Evolutionary conservation across 441 rosid genomes (phyloP).

Genomic region (Breynia disticha): DNA sequence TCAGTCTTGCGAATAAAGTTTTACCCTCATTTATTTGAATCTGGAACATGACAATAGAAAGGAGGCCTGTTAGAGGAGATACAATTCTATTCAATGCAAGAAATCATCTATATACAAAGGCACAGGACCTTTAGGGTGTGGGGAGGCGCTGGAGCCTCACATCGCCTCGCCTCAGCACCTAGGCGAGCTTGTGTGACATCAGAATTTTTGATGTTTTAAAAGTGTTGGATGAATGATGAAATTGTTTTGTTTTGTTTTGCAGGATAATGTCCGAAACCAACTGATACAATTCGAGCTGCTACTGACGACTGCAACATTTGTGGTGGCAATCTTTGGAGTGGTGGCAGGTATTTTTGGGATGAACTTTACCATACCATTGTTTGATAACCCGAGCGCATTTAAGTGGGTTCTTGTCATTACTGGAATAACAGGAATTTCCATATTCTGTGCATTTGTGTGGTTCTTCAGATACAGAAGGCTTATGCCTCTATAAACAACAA

Average conservation of each 20-base stretch:
- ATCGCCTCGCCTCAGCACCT: too few species aligned
- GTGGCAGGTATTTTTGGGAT: slow-evolving; percentile 97
- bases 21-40: too few species aligned
- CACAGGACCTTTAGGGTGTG: too few species aligned
- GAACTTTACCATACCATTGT: slow-evolving; percentile 65
- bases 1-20: too few species aligned
- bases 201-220: neutral
- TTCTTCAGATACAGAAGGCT: slow-evolving; percentile 90
- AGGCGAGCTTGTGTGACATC: too few species aligned
- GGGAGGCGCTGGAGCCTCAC: too few species aligned
- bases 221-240: neutral
- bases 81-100: too few species aligned
- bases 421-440: slow-evolving; percentile 45
- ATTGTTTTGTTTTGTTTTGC: slow-evolving; percentile 13
- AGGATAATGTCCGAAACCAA: slow-evolving; percentile 97
- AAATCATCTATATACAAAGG: too few species aligned
- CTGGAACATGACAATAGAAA: neutral
- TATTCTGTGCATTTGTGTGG: slow-evolving; percentile 74
- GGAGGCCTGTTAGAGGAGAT: neutral
- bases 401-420: slow-evolving; percentile 83
- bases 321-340: slow-evolving; percentile 91
- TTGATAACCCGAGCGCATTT: slow-evolving; percentile 61
- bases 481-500: slow-evolving; percentile 52
- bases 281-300: slow-evolving; percentile 93
- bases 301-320: slow-evolving; percentile 88